Base-by-base conservation (phyloP, 2,329 filamentous ascomycete species). In the Pseudodiploospora longispora region DNA sequence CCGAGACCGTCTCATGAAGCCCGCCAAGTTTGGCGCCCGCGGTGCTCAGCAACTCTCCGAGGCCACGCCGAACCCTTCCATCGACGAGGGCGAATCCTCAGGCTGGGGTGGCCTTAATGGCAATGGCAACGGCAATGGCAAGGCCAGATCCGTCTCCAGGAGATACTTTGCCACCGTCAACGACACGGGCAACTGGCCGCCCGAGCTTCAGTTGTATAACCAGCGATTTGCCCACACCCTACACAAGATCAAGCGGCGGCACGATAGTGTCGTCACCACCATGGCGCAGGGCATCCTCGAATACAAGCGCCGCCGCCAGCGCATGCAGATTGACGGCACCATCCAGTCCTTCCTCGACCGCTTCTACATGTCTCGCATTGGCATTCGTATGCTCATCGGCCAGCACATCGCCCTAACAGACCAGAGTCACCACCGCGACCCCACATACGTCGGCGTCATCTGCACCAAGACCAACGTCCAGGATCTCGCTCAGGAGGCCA, bases 331-430 rank as follows among this genome's bases (percentile, higher is more conserved):
- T 59, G 93, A 97, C 68, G 84, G 90, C 63, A 94, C 90, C 56
- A 96, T 98, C 47, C 93, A 98, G 65, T 84, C 88, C 44, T 98
- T 98, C 72, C 80, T 98, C 53, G 93, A 98, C 69, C 87, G 93
- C 47, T 98, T 98, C 69, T 98, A 98, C 75, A 98, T 98, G 93
- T 96, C 90, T 37, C 87, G 93, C 50, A 98, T 98, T 59, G 93
- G 93, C 53, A 98, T 98, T 55, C 87, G 93, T 56, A 98, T 98
- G 93, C 82, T 98, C 41, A 96, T 98, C 57, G 93, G 93, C 42
- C 93, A 98, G 65, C 93, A 98, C 71, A 95, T 98, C 59, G 93
- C 93, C 47, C 75, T 98, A 47, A 95, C 90, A 5, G 91, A 97
- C 64, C 90, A 97, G 68, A 86, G 83, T 57, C 84, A 93, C 56